Percentiles rank a stretch among this genome's conserved stretches.
Conservation (phyloP, 805 yeast genomes). For the Zygosaccharomyces gambellarensis region DNA sequence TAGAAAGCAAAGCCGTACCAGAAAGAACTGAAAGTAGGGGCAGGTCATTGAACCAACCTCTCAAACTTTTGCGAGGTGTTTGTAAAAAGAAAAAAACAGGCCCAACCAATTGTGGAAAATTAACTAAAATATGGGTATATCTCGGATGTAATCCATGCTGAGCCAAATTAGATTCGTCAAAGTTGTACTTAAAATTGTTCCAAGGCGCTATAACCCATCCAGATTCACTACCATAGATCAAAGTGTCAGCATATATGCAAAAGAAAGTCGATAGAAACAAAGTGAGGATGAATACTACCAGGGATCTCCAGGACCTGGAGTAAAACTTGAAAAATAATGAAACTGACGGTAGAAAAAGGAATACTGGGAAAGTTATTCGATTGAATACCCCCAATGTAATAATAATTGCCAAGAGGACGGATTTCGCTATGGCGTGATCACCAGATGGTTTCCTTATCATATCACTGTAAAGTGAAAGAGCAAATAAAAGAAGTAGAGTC, state of each 20-base stretch:
- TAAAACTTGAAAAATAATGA: constrained; percentile 42
- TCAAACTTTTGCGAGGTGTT: constrained; percentile 1
- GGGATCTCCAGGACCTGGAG: constrained; percentile 32
- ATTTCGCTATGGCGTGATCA: constrained; percentile 10
- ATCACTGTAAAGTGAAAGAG: constrained; percentile 39
- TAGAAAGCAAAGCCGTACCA: constrained; percentile 57
- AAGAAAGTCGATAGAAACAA: constrained; percentile 34
- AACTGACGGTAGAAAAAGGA: constrained; percentile 59
- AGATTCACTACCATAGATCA: constrained; percentile 30
- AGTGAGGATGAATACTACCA: constrained; percentile 34
- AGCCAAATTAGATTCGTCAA: constrained; percentile 52
- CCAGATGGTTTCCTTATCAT: constrained; percentile 13
- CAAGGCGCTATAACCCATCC: constrained; percentile 56
- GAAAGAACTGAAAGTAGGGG: constrained; percentile 59
- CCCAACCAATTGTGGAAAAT: constrained; percentile 77
- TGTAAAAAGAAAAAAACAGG: constrained; percentile 57
- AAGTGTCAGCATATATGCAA: constrained; percentile 54
- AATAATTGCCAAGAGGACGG: constrained; percentile 41
- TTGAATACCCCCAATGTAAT: constrained; percentile 72
- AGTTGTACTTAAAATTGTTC: constrained; percentile 72
- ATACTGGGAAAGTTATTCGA: constrained; percentile 76
- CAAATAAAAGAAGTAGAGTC: constrained; percentile 42
- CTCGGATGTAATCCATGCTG: constrained; percentile 80
- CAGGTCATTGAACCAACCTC: constrained; percentile 27
- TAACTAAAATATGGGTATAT: constrained; percentile 67